Percentiles rank a stretch among this genome's conserved stretches.
Conservation (phyloP, 2,329 filamentous ascomycete species). For the Pezizomycotina sp. region DNA sequence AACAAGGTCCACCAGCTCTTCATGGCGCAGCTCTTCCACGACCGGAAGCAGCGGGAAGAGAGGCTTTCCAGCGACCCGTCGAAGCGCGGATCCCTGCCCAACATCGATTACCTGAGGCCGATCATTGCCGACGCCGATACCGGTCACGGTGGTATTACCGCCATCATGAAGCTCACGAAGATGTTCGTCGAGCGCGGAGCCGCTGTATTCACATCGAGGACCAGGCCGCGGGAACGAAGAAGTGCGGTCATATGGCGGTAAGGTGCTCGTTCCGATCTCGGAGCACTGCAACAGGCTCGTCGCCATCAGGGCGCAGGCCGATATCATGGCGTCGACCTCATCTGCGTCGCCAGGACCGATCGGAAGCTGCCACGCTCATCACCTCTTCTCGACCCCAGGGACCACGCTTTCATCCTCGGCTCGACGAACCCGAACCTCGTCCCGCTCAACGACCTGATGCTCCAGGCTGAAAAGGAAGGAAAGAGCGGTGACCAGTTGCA, state of each 20-base stretch:
- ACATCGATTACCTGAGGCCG: constrained; percentile 84
- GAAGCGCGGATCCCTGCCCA: constrained; percentile 50
- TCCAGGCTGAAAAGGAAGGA: constrained; percentile 63
- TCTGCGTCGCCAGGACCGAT: constrained; percentile 86
- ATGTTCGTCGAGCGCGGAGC: constrained; percentile 93
- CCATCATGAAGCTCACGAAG: constrained; percentile 98
- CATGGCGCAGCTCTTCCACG: constrained; percentile 97
- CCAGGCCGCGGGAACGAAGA: constrained; percentile 95
- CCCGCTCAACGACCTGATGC: constrained; percentile 80
- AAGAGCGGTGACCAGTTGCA: constrained; percentile 70
- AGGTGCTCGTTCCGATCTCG: constrained; percentile 87
- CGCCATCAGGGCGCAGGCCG: constrained; percentile 89
- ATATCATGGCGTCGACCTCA: constrained; percentile 88
- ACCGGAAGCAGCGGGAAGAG: constrained; percentile 96
- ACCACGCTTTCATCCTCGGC: constrained; percentile 86
- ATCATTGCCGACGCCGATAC: constrained; percentile 96
- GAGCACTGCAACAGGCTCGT: constrained; percentile 98
- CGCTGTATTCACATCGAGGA: constrained; percentile 96
- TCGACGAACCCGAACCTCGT: constrained; percentile 69
- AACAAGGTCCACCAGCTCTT: constrained; percentile 97
- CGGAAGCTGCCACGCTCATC: constrained; percentile 93
- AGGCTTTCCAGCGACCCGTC: constrained; percentile 59
- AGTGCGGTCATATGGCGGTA: constrained; percentile 99
- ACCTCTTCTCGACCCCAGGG: constrained; percentile 86
- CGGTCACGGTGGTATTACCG: constrained; percentile 91